Evolutionary conservation across 495 filamentous ascomycete species (phyloP).

Genomic region (Penicillium manginii): DNA sequence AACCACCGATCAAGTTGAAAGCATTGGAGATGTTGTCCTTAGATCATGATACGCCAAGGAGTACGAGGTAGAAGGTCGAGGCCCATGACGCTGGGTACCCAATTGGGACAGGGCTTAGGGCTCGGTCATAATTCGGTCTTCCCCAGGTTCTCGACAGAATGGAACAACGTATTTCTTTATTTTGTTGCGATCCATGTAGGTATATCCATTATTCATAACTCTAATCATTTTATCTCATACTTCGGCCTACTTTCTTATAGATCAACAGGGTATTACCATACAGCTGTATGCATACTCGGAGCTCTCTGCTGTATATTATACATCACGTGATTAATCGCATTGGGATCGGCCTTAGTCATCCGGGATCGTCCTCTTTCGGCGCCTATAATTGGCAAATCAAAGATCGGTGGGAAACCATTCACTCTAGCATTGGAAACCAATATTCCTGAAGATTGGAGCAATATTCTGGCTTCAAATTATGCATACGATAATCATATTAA

Average conservation of each 20-base stretch:
- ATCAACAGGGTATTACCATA: no score
- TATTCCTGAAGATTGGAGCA: no score
- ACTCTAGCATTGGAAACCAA: no score
- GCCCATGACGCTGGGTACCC: constrained; percentile 24
- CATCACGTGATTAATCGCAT: neutral
- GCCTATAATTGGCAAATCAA: no score
- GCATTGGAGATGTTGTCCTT: constrained; percentile 25
- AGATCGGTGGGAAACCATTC: no score
- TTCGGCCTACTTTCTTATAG: neutral
- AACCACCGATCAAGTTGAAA: constrained; percentile 22
- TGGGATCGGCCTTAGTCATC: constrained; percentile 3
- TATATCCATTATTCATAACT: no score
- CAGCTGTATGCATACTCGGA: no score
- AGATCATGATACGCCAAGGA: constrained; percentile 10
- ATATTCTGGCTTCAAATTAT: no score
- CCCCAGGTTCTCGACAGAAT: constrained; percentile 19
- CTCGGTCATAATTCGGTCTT: constrained; percentile 24
- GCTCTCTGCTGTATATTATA: neutral
- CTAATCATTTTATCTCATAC: no score
- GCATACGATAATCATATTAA: no score
- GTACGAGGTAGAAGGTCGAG: constrained; percentile 21
- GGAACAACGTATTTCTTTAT: no score
- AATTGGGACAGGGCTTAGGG: constrained; percentile 37
- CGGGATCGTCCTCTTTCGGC: neutral
- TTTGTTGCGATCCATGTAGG: no score